Conservation (phyloP, 345 rosid genomes). For the Citrus mangshanensis region DNA sequence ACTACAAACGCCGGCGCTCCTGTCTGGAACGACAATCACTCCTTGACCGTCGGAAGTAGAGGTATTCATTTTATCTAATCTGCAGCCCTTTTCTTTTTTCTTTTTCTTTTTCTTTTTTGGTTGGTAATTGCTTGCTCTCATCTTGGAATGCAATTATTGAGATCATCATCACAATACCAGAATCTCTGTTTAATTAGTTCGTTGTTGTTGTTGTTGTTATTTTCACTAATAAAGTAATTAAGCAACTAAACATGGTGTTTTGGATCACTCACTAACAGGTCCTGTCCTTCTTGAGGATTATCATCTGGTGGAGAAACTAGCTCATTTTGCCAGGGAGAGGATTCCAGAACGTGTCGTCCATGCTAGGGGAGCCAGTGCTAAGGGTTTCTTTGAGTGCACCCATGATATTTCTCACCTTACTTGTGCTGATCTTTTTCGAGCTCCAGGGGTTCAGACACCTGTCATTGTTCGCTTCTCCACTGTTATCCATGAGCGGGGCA, state of each 20-base stretch:
- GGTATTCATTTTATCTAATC: conserved; percentile 32
- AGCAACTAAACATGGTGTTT: background rate
- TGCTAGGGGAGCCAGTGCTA: conserved; percentile 96
- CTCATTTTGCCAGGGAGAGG: conserved; percentile 88
- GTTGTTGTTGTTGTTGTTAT: background rate
- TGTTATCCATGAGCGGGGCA: conserved; percentile 96
- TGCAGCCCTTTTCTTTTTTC: background rate
- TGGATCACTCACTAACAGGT: conserved; percentile 36
- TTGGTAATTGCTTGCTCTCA: background rate
- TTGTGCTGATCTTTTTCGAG: conserved; percentile 93
- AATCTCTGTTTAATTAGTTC: background rate
- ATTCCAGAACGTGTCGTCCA: conserved; percentile 98
- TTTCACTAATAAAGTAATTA: background rate
- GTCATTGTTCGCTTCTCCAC: conserved; percentile 96
- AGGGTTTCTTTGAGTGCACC: conserved; percentile 97
- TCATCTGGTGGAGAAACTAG: conserved; percentile 87
- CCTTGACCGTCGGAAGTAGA: conserved; percentile 78
- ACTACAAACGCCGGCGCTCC: conserved; percentile 88
- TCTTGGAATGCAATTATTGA: background rate
- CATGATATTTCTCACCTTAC: conserved; percentile 78
- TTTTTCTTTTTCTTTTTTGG: background rate
- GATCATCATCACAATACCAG: background rate
- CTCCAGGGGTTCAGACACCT: conserved; percentile 93
- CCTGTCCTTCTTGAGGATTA: conserved; percentile 96
- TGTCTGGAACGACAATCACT: conserved; percentile 69